Base-by-base conservation (phyloP, 2,329 filamentous ascomycete genomes). In the Cytospora piceae region DNA sequence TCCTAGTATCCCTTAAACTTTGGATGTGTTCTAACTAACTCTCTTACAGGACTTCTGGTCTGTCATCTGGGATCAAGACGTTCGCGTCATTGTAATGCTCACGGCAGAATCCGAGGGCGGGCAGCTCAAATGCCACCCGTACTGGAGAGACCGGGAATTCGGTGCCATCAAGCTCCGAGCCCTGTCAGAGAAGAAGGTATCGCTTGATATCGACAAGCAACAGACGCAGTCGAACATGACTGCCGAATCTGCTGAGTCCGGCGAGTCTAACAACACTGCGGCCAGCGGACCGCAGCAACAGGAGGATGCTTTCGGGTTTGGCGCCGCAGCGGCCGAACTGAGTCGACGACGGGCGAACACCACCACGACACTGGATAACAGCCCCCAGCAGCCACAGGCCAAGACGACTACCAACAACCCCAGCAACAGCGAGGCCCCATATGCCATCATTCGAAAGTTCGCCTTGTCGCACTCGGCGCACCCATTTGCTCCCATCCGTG, bases 11-110 rank as follows among this genome's bases (percentile, higher is more conserved):
- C 27, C 3, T 5, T 22, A 3, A 3, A 22, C 14, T 29, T 14
- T 12, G 4, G 22, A 14, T 12, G n/a, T 31, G n/a, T 34, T 12
- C 24, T 51, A 74, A 79, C 73, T 59, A 46, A 58, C 55, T 9
- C 37, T 59, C 3, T 70, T n/a, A 5, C 14, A 95, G 92, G 95
- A 99, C 76, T 99, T 99, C 74, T 99, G 95, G 95, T 94, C 93
- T 67, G 90, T 97, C 14, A 85, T 98, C 34, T 99, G 95, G 95
- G 94, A 98, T 74, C 92, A 98, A 77, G 94, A 98, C 74, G 90
- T 96, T 4, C 90, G 94, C 60, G 92, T 98, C 31, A 90, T 99
- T 68, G 94, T 98, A 69, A 98, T 97, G 90, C 84, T 99, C 70
- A 99, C 95, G 7, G 94, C 95, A 2, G 94, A 98, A 77, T 86